Evolutionary conservation across 352 stramenopile species (phyloP), one percentile per base, ranked within the genome.

Genomic region (Globisporangium viniferum): DNA sequence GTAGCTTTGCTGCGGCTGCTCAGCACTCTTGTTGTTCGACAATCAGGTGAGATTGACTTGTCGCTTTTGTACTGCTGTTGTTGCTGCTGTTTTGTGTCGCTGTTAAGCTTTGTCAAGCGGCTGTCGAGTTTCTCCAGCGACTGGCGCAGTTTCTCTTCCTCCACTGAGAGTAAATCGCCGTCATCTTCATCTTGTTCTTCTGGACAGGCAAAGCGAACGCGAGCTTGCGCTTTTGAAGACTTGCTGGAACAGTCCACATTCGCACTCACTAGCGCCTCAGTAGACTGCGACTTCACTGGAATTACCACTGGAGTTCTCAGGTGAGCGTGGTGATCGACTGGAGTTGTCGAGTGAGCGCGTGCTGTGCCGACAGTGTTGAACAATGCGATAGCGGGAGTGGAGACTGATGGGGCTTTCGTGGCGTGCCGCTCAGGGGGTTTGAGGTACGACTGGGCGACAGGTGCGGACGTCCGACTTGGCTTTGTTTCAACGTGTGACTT

Each of bases 101-200:
- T 46, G 31, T 58, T 60, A 29, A 84, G 41, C 9, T 67, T 66
- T 5, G 65, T 77, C 6, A 91, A 67, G 9, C 76, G 70, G 1
- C 48, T 73, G 35, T 84, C 79, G 10, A 89, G 78, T 46, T 83
- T 83, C 24, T 87, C 81, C 12, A 89, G 75, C 48, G 81, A 91
- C 68, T 84, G 67, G n/a, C 77, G 76, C 27, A 91, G 57, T 8
- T 68, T 66, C 6, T 69, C 41, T 59, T 91, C 81, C 70, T 87
- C 79, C 6, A 68, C 79, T 2, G 67, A 71, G 2, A 76, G 66
- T n/a, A 78, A 55, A 14, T 73, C 75, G 29, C 80, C 70, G 9
- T 81, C 69, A 24, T 83, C 75, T 0, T 44, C 31, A 7, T 31
- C 36, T 29, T 66, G 27, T 48, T 51, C 41, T 24, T 63, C 58